Evolutionary conservation across 805 yeast genomes (phyloP), one percentile per base, ranked within the genome.

Genomic region (Cyberlindnera xylosilytica): DNA sequence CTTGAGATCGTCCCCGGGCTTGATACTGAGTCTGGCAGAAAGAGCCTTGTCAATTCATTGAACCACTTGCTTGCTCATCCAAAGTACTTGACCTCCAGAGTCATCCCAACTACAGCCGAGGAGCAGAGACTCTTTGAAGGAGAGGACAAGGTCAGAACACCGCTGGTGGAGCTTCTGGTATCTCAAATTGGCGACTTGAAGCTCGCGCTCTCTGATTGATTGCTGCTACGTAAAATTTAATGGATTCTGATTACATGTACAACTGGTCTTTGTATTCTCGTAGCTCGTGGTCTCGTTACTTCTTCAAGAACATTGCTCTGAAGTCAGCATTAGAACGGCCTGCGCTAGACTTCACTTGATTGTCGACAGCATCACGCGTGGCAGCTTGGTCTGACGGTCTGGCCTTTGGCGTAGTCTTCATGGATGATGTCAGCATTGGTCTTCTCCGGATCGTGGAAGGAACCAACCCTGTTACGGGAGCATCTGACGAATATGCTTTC

Each of bases 41-140:
- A 71, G n/a, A 78, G 74, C 20, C 73, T 90, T 47, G 66, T 71
- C 4, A 77, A 72, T 33, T 77, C 83, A 10, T 64, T 89, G 43
- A 83, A 77, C 42, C 86, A 87, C 51, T 70, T 90, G 31, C 70
- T 87, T 47, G 82, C 90, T 20, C 97, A 90, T 63, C 96, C 96
- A 12, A 88, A 87, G 61, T 89, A 81, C 52, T 66, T 90, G 47
- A 73, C 85, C 5, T 76, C 90, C 6, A 68, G 93, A 51, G 72
- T 86, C 4, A 69, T 74, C 2, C 77, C 90, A 3, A 73, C 82
- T 3, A 75, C 81, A 11, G 37, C 68, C 2, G 91, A 84, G 36
- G 93, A 86, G 51, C 84, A 78, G 53, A 69, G 74, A 31, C 49
- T 76, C 8, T 62, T 79, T 29, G 81, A 78, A 42, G 66, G 66